phyloP scores from a whole-genome alignment of 306 rosid species.

The Gillenia trifoliata region DNA sequence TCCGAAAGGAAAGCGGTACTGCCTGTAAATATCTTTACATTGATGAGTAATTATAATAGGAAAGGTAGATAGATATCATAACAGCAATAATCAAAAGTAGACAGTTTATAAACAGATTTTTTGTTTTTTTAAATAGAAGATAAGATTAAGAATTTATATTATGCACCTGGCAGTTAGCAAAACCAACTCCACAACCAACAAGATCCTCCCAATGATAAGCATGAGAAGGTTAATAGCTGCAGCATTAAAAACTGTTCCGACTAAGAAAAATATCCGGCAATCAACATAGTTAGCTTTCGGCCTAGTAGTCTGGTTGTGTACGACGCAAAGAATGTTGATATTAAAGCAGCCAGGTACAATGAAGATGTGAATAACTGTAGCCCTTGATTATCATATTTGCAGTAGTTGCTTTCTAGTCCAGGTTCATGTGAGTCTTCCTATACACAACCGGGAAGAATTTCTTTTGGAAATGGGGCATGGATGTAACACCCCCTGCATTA shows the following conservation, averaged over 20 bases:
- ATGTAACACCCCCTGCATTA: constrained; percentile 25
- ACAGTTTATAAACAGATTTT: too few species aligned
- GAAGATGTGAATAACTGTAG: constrained; percentile 29
- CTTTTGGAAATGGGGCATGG: constrained; percentile 28
- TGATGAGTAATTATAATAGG: neutral
- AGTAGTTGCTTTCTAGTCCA: constrained; percentile 21
- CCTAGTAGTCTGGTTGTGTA: constrained; percentile 18
- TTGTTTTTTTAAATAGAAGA: too few species aligned
- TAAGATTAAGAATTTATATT: neutral
- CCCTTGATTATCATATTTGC: constrained; percentile 22
- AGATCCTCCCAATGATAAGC: too few species aligned
- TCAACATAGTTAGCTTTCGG: constrained; percentile 2
- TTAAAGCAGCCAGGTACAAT: constrained; percentile 25
- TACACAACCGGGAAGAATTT: constrained; percentile 24
- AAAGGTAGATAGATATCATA: neutral
- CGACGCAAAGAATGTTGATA: constrained; percentile 21
- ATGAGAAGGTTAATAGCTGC: constrained; percentile 5
- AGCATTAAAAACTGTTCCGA: neutral
- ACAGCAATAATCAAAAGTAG: neutral
- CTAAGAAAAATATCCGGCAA: neutral
- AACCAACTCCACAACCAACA: constrained; percentile 5
- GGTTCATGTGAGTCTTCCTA: constrained; percentile 11
- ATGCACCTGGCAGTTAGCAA: constrained; percentile 15
- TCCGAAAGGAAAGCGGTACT: constrained; percentile 23
- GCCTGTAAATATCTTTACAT: constrained; percentile 28